A percentile compares a stretch with the other conserved stretches of the same genome.
These are phyloP conservation scores for Rhodofomes roseus DNA, from an alignment of 1,284 basidiomycete genomes.

Conservation along the genomic window DNA sequence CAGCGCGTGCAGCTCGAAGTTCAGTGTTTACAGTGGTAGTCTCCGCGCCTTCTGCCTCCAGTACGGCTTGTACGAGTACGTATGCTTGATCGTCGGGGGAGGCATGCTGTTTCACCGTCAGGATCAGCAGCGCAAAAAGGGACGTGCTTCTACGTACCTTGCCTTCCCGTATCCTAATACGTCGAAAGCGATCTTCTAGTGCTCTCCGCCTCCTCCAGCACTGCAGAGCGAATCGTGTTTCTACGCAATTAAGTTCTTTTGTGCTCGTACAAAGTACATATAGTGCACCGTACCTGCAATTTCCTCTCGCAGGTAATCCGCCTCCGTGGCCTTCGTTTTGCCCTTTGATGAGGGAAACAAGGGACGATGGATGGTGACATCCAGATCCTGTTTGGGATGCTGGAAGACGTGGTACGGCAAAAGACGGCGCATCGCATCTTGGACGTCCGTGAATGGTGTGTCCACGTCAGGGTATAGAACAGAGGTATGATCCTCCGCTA, in stretches of 20 bases:
- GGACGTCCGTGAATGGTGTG: constrained; percentile 55
- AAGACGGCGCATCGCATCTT: constrained; percentile 61
- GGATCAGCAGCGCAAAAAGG: constrained; percentile 6
- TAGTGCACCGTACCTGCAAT: constrained; percentile 44
- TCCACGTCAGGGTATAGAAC: constrained; percentile 63
- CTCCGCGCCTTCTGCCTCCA: constrained; percentile 65
- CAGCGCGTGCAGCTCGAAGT: constrained; percentile 54
- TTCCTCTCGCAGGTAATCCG: constrained; percentile 42
- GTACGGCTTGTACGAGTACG: constrained; percentile 52
- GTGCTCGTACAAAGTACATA: too few relatives aligned
- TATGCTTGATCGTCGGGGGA: constrained; percentile 61
- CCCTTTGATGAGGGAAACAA: constrained; percentile 26
- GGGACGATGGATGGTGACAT: constrained; percentile 18
- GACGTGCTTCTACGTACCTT: constrained; percentile 40
- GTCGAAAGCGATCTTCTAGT: constrained; percentile 55
- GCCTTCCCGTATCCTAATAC: constrained; percentile 47
- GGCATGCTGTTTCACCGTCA: constrained; percentile 39
- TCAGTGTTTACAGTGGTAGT: constrained; percentile 52
- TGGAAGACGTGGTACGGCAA: constrained; percentile 77
- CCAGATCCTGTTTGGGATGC: constrained; percentile 62
- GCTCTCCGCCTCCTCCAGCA: constrained; percentile 54
- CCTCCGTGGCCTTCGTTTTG: constrained; percentile 56
- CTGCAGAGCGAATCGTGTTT: constrained; percentile 64
- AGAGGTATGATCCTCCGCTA: constrained; percentile 58
- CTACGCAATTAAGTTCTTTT: constrained; percentile 24